Base-by-base conservation (phyloP, 2,329 filamentous ascomycete genomes). In the Magnaporthales sp. region DNA sequence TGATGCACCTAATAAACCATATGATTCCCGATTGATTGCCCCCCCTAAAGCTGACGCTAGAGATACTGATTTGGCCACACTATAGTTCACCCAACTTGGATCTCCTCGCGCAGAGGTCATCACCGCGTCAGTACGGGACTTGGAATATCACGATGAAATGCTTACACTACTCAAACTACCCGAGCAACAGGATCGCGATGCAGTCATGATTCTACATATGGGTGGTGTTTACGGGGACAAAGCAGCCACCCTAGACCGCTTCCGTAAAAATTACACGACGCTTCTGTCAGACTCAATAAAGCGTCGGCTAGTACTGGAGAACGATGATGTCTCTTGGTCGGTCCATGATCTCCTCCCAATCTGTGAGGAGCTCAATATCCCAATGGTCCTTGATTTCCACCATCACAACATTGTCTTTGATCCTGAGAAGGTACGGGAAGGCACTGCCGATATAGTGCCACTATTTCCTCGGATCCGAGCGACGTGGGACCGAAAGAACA, bases 381-480 rank as follows among this genome's bases (percentile, higher is more conserved):
- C 94, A 0, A 78, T 97, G 0, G 93, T 97, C 1, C 87, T 98
- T 11, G 94, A 98, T 76, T 98, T 87, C 71, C 94, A 98, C 74
- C 94, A 98, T 72, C 92, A 98, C 81, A 97, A 97, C 75, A 97
- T 98, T 71, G 80, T 96, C 9, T 96, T 96, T 72, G 91, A 96
- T 74, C 73, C 84, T 0, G 81, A 81, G 6, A 78, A 90, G 70
- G 79, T 96, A 62, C 88, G 93, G 2, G 93, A 97, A 77, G 93
- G 93, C 0, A 97, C 93, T 0, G 81, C 86, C 24, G 93, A 96
- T 71, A 92, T 98, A 69, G 88, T 90, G 63, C 77, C 81, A 0
- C 79, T 97, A 0, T 95, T 86, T 68, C 88, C 89, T 0, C 87
- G 90, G 4, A 98, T 98, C 72, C 83, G 85, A 60, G 87, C 89